These are phyloP conservation scores for Populus pruinosa DNA, from an alignment of 345 rosid species.

Conservation along the genomic window DNA sequence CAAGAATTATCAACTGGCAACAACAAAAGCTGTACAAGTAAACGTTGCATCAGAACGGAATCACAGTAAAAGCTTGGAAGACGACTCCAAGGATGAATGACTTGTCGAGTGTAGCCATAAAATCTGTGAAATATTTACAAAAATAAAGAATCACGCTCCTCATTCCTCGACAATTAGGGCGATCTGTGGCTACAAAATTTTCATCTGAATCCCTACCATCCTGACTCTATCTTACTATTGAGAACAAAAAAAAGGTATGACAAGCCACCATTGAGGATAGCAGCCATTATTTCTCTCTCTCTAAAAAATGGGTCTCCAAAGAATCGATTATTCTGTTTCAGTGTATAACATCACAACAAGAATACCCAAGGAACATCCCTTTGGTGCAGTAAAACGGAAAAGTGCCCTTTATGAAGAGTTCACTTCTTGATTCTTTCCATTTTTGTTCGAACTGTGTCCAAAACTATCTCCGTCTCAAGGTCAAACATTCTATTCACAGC, in stretches of 20 bases:
- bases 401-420: neutral
- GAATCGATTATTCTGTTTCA: neutral
- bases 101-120: neutral
- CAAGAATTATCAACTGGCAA: neutral
- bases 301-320: neutral
- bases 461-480: constrained; percentile 19
- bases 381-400: neutral
- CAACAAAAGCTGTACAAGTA: neutral
- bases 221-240: neutral
- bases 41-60: no score
- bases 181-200: neutral
- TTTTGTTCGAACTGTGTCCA: constrained; percentile 17
- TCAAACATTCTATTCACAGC: constrained; percentile 24
- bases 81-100: no score
- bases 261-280: neutral
- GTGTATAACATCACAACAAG: neutral
- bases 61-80: no score
- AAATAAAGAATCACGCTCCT: neutral
- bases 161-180: neutral
- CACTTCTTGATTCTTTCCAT: constrained; percentile 16
- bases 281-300: neutral
- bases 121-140: neutral
- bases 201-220: neutral
- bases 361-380: neutral
- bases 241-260: neutral